phyloP scores from a whole-genome alignment of 2,329 filamentous ascomycete genomes.

The Botrytis deweyae region DNA sequence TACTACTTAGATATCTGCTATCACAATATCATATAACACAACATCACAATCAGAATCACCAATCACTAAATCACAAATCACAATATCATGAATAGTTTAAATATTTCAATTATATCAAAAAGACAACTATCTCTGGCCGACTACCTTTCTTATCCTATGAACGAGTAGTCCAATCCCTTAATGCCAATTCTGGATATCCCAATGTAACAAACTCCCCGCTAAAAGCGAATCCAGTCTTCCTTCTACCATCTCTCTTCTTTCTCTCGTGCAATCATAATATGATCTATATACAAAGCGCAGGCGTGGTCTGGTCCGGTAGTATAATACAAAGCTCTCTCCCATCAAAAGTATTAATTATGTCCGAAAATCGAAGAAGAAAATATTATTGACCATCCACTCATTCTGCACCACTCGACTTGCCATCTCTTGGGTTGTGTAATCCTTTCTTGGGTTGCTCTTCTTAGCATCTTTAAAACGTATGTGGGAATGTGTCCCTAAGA shows the following conservation, averaged over 20 bases:
- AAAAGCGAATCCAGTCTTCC: constrained; percentile 5
- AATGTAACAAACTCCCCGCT: constrained; percentile 9
- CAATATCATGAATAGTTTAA: neutral
- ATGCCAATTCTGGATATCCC: neutral
- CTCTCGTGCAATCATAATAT: constrained; percentile 15
- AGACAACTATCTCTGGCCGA: neutral
- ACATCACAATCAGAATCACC: neutral
- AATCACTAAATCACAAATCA: neutral
- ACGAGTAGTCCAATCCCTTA: neutral
- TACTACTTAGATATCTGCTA: too few relatives aligned
- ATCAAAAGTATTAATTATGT: neutral
- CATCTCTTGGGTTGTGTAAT: neutral
- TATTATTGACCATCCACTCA: neutral
- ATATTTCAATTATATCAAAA: neutral
- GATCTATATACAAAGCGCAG: constrained; percentile 10
- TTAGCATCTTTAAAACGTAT: neutral
- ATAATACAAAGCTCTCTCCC: neutral
- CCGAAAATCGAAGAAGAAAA: constrained; percentile 3
- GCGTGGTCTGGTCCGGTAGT: neutral
- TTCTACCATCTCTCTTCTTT: neutral
- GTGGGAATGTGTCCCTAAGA: neutral
- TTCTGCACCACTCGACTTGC: neutral
- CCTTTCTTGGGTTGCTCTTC: neutral
- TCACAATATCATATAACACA: neutral
- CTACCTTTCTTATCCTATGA: neutral